Evolutionary conservation across 163 green algal species (phyloP), one percentile per base, ranked within the genome.

Genomic region (Coccomyxa subellipsoidea): DNA sequence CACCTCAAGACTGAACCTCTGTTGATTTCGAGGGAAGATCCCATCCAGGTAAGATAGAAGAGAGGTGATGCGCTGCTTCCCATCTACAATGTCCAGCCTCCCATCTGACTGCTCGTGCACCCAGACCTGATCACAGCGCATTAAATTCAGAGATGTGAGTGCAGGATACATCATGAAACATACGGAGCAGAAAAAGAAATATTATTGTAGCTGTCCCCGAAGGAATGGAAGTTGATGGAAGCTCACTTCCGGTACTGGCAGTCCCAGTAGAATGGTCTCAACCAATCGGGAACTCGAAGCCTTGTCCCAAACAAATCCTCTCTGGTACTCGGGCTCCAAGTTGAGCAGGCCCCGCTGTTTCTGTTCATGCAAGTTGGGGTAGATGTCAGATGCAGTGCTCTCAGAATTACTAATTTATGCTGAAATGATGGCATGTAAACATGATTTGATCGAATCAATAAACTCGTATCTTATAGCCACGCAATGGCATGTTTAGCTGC

Each of bases 1-100:
- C 32, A 23, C 71, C 21, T 77, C 34, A 29, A 77, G 71, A 38
- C 10, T 40, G 7, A 77, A 77, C 27, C 4, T 39, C 15, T 39
- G 71, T 23, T 39, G 71, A 15, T 40, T 77, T 7, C 71, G 18
- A 25, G 71, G 71, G 18, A 77, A 77, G 32, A 40, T 34, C 7
- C 71, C 71, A 12, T 77, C 35, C 31, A 77, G 4, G 32, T 32
- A 77, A 1, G 34, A 53, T 9, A 77, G 32, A 10, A 77, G 5
- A 23, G 71, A 77, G 12, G 71, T 77, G 71, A 77, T 77, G 71
- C 71, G 71, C 71, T 77, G 71, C 71, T 77, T 77, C 27, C 71
- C 71, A 77, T 77, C 71, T 31, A 77, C 71, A 53, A 77, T 40
- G 27, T 77, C 34, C 34, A 53, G 35, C 71, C n/a, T 73, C 15